A percentile compares a stretch with the other conserved stretches of the same genome.
These are phyloP conservation scores for Ustilago sp. DNA, from an alignment of 1,284 basidiomycete genomes.

Conservation along the genomic window DNA sequence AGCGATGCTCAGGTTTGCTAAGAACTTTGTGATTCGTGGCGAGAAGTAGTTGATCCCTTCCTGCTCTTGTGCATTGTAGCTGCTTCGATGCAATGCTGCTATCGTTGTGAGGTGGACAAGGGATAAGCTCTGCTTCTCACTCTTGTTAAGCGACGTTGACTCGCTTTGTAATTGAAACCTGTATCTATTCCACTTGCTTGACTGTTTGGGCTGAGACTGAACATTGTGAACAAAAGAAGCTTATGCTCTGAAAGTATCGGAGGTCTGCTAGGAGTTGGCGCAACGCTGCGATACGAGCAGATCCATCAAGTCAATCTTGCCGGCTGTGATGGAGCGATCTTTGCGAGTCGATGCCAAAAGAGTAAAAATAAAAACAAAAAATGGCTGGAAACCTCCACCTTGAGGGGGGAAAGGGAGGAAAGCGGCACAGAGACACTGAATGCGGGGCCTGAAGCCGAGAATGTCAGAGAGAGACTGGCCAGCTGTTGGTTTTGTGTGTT, in stretches of 20 bases:
- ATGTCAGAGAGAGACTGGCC: neutral
- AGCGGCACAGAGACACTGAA: neutral
- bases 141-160: conserved; percentile 7
- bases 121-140: neutral
- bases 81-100: neutral
- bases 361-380: neutral
- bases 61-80: neutral
- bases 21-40: conserved; percentile 55
- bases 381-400: neutral
- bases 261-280: no score
- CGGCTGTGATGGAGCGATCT: conserved; percentile 7
- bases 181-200: neutral
- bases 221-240: no score
- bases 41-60: conserved; percentile 27
- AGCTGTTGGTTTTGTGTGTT: neutral
- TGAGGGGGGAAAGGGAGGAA: no score
- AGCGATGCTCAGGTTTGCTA: conserved; percentile 58
- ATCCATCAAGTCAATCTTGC: neutral
- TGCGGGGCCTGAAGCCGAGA: neutral
- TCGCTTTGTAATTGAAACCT: conserved; percentile 24
- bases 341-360: neutral
- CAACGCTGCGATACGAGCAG: no score
- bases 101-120: neutral
- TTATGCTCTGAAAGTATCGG: no score
- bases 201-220: neutral